A percentile compares a stretch with the other conserved stretches of the same genome.
Evolutionary conservation across 805 yeast genomes (phyloP).

Genomic region (Saccharomycopsis babjevae): DNA sequence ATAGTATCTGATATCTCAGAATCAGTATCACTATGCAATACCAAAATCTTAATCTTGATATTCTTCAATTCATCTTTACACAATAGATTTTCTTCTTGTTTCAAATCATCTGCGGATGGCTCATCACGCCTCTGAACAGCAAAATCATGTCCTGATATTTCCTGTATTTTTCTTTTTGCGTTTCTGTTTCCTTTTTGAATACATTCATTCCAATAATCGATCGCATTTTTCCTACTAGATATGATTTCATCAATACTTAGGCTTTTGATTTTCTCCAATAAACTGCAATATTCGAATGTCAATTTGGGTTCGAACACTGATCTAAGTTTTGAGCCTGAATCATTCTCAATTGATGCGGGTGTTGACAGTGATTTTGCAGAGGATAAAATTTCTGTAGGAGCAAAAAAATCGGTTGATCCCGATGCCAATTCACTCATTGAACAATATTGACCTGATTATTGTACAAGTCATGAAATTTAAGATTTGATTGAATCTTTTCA

Average conservation of each 20-base stretch:
- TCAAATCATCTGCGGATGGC: neutral
- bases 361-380: neutral
- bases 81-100: neutral
- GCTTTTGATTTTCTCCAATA: neutral
- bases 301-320: neutral
- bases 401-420: neutral
- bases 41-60: neutral
- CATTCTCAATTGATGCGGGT: neutral
- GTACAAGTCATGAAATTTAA: too few species aligned
- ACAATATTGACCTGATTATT: too few species aligned
- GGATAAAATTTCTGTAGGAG: neutral
- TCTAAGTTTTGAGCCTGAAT: neutral
- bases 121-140: neutral
- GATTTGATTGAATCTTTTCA: too few species aligned
- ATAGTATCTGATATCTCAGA: neutral
- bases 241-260: neutral
- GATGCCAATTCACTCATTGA: too few species aligned
- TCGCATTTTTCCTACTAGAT: neutral
- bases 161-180: neutral
- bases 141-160: neutral
- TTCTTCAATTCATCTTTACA: neutral
- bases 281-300: neutral
- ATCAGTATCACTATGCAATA: neutral
- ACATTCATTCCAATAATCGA: neutral
- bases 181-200: neutral